These are phyloP conservation scores for Amoebophrya sp. DNA, from an alignment of 169 alveolate genomes.

Conservation along the genomic window DNA sequence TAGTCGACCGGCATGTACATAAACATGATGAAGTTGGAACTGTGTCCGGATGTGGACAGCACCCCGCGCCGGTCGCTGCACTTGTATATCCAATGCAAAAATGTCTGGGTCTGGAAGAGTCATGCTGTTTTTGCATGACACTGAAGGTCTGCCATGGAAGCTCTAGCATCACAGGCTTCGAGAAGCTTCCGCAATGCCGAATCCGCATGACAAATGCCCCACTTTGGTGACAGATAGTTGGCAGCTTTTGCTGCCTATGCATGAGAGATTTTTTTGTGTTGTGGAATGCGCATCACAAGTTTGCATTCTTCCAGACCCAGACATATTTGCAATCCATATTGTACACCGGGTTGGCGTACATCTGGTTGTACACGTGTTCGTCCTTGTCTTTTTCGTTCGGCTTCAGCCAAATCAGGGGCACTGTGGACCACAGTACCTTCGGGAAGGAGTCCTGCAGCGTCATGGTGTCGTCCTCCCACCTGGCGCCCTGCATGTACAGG, in stretches of 20 bases:
- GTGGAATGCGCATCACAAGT: no score
- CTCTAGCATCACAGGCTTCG: no score
- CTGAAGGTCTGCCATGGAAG: no score
- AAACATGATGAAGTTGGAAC: conserved; percentile 78
- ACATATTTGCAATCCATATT: no score
- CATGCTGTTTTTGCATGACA: no score
- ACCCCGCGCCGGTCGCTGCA: conserved; percentile 45
- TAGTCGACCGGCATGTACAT: conserved; percentile 58
- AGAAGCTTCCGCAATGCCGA: no score
- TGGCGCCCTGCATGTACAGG: conserved; percentile 83
- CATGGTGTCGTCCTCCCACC: conserved; percentile 69
- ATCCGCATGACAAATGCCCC: no score
- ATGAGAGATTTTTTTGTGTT: no score
- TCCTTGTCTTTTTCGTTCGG: conserved; percentile 43
- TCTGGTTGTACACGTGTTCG: conserved; percentile 1
- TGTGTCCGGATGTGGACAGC: conserved; percentile 61
- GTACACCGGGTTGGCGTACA: conserved; percentile 25
- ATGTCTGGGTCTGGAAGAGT: no score
- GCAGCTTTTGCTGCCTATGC: no score
- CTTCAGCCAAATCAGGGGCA: conserved; percentile 46
- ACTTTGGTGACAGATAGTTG: no score
- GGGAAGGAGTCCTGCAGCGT: conserved; percentile 59
- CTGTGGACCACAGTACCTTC: conserved; percentile 46
- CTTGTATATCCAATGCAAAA: conserved; percentile 47
- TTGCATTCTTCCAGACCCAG: no score